These are phyloP conservation scores for Teunomyces lycoperdinae DNA, from an alignment of 805 yeast genomes.

Conservation along the genomic window DNA sequence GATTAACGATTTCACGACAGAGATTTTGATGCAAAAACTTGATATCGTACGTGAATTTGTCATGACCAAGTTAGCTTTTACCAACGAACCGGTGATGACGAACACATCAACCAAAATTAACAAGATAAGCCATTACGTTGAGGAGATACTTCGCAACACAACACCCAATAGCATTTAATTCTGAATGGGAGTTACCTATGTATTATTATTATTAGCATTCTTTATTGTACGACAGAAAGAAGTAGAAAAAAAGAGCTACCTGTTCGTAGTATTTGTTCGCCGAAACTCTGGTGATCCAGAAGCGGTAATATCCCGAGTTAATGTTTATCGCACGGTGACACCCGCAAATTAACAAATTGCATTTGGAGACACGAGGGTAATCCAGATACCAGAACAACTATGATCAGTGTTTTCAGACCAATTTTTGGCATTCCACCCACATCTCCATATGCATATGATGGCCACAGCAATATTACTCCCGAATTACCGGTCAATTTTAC, in stretches of 20 bases:
- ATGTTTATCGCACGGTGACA: not conserved
- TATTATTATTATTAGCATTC: not conserved
- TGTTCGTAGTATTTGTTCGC: not conserved
- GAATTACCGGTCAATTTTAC: conserved; percentile 17
- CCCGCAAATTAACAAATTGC: not conserved
- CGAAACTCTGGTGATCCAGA: not conserved
- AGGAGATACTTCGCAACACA: conserved; percentile 11
- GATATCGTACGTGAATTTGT: conserved; percentile 11
- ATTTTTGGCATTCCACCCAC: conserved; percentile 1
- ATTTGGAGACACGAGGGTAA: not conserved
- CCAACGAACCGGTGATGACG: conserved; percentile 6
- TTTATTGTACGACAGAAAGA: not conserved
- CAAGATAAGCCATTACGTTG: conserved; percentile 17
- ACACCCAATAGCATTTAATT: not conserved
- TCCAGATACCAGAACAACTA: not conserved
- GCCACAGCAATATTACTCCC: conserved; percentile 13
- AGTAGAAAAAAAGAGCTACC: not conserved
- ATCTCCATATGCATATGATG: conserved; percentile 8
- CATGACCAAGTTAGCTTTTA: conserved; percentile 10
- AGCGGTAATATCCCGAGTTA: not conserved
- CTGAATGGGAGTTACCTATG: not conserved
- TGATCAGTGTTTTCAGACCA: conserved; percentile 17
- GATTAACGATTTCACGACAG: conserved; percentile 1
- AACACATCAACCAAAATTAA: conserved; percentile 17
- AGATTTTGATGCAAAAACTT: conserved; percentile 8